Evolutionary conservation across 2,329 filamentous ascomycete genomes (phyloP), one percentile per base, ranked within the genome.

Genomic region (Dactylellina parvicollis): DNA sequence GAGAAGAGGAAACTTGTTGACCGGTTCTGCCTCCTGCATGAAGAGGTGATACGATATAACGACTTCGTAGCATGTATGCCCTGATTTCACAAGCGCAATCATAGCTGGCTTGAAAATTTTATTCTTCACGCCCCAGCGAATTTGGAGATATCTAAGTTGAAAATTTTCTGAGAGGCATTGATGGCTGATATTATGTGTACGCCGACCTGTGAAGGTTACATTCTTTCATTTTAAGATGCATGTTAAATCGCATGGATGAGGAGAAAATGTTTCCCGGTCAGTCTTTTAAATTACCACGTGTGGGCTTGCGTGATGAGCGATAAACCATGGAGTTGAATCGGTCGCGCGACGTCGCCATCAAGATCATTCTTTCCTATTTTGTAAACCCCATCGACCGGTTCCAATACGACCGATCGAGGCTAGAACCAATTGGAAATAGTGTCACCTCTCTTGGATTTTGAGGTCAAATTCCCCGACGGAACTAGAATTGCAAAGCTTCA

Each of bases 231-330:
- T 66, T 55, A 34, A 5, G 18, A 32, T 66, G 60, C 50, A 47
- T 56, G 30, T 34, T 50, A 40, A 38, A 22, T 49, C 40, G 40
- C 61, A 56, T 49, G 59, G 67, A 42, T 72, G 16, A 2, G 12
- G 42, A 60, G 50, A 32, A 36, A 16, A 36, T 50, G 44, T 38
- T 65, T 47, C 40, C 38, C 20, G 47, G 36, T 50, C 20, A 18
- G 34, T 60, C 36, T 40, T 54, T 28, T 47, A 44, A 55, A 55
- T 44, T 60, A 49, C 69, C 54, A 66, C 54, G 69, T 66, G 54
- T 59, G 36, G 54, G 55, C 60, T 65, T 72, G 67, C 67, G 60
- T 56, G 56, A 62, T 64, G 67, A 60, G 57, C 50, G 66, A 64
- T 56, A 71, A 64, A 57, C 40, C 14, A 32, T 49, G 57, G 18